phyloP scores from a whole-genome alignment of 2,329 filamentous ascomycete species.

The Microsporum ferrugineum region DNA sequence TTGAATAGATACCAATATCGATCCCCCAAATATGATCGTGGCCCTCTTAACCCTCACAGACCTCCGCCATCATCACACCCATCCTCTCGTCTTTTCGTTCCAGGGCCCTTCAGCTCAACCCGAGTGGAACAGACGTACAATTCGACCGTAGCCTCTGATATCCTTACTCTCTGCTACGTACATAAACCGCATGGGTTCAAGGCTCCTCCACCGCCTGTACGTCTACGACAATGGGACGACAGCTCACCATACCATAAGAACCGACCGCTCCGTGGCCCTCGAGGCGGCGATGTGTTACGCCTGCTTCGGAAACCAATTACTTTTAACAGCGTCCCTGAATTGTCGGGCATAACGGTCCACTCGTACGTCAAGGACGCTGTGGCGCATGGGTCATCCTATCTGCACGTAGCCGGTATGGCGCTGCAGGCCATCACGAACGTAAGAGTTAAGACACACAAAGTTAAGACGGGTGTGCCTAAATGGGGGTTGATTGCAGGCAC shows the following conservation, averaged over 20 bases:
- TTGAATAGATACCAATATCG: conserved; percentile 75
- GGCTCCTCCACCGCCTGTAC: conserved; percentile 46
- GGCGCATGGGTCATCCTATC: conserved; percentile 56
- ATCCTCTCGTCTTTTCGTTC: conserved; percentile 73
- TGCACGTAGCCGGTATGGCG: conserved; percentile 74
- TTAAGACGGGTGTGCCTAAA: conserved; percentile 57
- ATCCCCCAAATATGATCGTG: conserved; percentile 87
- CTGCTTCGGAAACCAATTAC: conserved; percentile 47
- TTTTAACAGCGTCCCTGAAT: conserved; percentile 74
- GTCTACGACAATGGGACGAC: conserved; percentile 75
- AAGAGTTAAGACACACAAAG: conserved; percentile 57
- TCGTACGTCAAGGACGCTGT: conserved; percentile 58
- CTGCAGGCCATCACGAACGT: conserved; percentile 77
- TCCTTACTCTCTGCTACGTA: conserved; percentile 78
- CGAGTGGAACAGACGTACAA: conserved; percentile 85
- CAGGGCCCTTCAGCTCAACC: conserved; percentile 80
- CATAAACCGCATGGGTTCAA: conserved; percentile 71
- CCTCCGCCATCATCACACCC: conserved; percentile 79
- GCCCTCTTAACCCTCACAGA: conserved; percentile 85
- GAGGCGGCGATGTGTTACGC: conserved; percentile 55
- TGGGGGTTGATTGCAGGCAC: conserved; percentile 65
- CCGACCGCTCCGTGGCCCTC: conserved; percentile 68
- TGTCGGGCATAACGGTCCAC: conserved; percentile 72
- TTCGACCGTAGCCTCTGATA: conserved; percentile 71
- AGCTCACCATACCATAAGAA: conserved; percentile 92